A percentile compares a stretch with the other conserved stretches of the same genome.
These are phyloP conservation scores for Syzygium aromaticum DNA, from an alignment of 345 rosid species.

Conservation along the genomic window DNA sequence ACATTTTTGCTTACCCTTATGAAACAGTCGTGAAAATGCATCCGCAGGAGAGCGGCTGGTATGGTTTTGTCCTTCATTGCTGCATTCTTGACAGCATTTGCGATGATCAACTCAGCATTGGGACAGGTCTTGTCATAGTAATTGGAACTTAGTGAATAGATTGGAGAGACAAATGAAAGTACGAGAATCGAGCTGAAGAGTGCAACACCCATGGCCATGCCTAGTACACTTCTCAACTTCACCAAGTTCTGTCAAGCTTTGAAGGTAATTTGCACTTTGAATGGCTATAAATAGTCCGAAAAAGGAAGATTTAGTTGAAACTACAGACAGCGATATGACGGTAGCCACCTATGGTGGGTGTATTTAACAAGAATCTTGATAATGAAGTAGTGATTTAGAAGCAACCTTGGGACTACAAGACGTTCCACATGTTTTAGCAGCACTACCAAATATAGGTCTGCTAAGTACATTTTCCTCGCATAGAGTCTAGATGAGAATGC, in stretches of 20 bases:
- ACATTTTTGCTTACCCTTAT: conserved; percentile 32
- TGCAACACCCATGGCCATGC: neutral
- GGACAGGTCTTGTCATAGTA: conserved; percentile 67
- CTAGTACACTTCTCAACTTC: neutral
- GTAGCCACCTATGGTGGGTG: neutral
- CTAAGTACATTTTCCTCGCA: neutral
- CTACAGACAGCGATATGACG: neutral
- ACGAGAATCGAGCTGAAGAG: neutral
- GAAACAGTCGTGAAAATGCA: conserved; percentile 92
- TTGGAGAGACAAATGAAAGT: neutral
- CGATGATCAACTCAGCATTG: conserved; percentile 37
- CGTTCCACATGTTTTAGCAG: neutral
- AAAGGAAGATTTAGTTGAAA: neutral
- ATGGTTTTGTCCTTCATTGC: conserved; percentile 59
- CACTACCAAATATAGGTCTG: neutral
- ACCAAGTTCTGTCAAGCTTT: neutral
- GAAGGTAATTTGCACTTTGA: neutral
- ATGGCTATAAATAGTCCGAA: neutral
- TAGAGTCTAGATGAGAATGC: neutral
- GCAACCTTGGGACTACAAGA: neutral
- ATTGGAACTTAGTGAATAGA: conserved; percentile 40
- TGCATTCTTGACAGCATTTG: conserved; percentile 50
- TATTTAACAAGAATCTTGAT: conserved; percentile 8
- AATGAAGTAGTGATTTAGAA: conserved; percentile 32
- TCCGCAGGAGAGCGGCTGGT: conserved; percentile 76